Base-by-base conservation (phyloP, 139 green algal genomes). In the Picochlorum costavermella region DNA sequence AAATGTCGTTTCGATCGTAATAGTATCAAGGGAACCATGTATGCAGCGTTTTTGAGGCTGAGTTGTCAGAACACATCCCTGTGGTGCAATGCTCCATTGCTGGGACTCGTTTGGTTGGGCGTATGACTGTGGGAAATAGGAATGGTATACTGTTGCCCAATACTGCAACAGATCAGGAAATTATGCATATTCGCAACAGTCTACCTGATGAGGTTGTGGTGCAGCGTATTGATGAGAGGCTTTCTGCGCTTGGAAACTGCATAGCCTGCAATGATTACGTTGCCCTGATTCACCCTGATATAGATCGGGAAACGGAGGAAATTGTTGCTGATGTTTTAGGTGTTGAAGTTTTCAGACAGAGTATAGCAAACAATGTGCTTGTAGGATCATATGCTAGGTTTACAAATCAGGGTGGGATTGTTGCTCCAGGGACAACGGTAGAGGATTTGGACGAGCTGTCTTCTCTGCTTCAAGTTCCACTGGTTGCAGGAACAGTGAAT, bases 221-320 rank as follows among this genome's bases (percentile, higher is more conserved):
- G 37, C 90, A 97, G 75, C 64, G 88, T 16, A 90, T 98, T 29
- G 94, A 98, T 44, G 94, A 99, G 83, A 77, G 94, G 46, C 77
- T 99, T 23, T 96, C 87, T 20, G 94, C 94, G 4, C 78, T 98
- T 37, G 94, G 94, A 40, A 99, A 98, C 84, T 97, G 90, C 79
- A 96, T 99, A 25, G 81, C 86, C 8, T 95, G 85, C 80, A 99
- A 99, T 69, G 94, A 99, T 76, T 98, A 99, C 56, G 91, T 97
- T 8, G 90, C 90, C 14, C 73, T 99, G 40, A 88, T 98, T 25
- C 94, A 99, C 73, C 90, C 92, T 1, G 94, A 99, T 80, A 80
- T 99, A 8, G 94, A 99, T 74, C 83, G 73, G 60, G 90, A 97
- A 64, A 97, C 91, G 9, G 91, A 97, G 75, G 88, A 96, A 51